phyloP scores from a whole-genome alignment of 1,139 yeast species.

The Wickerhamiella infanticola region DNA sequence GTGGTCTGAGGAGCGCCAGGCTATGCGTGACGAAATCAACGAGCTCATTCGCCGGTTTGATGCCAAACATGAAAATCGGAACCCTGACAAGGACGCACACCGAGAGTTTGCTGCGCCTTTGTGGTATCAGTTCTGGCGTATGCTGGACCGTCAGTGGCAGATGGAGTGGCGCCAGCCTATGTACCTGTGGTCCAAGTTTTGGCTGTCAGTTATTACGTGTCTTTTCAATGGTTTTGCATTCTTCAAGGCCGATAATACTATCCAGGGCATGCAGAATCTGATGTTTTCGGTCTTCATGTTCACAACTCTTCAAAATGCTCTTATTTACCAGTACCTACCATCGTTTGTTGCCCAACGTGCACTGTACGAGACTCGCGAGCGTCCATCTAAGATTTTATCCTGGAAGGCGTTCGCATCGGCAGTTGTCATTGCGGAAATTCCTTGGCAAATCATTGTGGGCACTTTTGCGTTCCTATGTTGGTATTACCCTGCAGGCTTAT shows the following conservation, averaged over 20 bases:
- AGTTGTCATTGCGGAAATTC: constrained; percentile 58
- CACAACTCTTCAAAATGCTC: constrained; percentile 42
- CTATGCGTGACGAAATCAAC: constrained; percentile 24
- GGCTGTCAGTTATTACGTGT: constrained; percentile 36
- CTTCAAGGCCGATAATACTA: constrained; percentile 46
- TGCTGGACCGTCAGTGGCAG: constrained; percentile 37
- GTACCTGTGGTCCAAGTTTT: constrained; percentile 51
- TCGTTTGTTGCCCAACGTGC: constrained; percentile 56
- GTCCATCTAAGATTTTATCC: constrained; percentile 53
- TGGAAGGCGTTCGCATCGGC: constrained; percentile 49
- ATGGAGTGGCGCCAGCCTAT: constrained; percentile 67
- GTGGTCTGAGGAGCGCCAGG: constrained; percentile 38
- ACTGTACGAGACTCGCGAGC: constrained; percentile 78
- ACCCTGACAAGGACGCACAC: constrained; percentile 16
- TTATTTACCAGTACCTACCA: constrained; percentile 63
- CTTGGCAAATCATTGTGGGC: constrained; percentile 55
- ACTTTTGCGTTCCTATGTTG: constrained; percentile 55
- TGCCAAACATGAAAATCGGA: constrained; percentile 14
- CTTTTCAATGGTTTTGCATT: constrained; percentile 64
- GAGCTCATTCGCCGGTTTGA: constrained; percentile 28
- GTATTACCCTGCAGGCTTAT: constrained; percentile 65
- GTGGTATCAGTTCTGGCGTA: constrained; percentile 35
- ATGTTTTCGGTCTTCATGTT: constrained; percentile 56
- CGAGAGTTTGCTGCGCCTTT: constrained; percentile 29
- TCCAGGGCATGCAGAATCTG: constrained; percentile 31